A percentile compares a stretch with the other conserved stretches of the same genome.
Conservation (phyloP, 352 stramenopile genomes). For the Blastocystis sp. region DNA sequence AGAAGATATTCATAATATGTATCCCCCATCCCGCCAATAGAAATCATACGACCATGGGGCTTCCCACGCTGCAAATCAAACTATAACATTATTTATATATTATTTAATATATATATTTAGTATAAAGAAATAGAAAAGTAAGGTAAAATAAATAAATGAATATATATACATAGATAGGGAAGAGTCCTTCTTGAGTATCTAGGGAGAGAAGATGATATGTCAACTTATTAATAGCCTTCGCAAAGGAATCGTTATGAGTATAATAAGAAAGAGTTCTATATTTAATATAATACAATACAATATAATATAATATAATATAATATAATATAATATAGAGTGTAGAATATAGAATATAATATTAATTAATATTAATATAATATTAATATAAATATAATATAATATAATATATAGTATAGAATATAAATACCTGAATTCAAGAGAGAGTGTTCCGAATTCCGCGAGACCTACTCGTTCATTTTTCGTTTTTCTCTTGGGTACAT, state of each 20-base stretch:
- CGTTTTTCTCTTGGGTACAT: too few relatives aligned
- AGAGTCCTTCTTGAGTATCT: constrained; percentile 3
- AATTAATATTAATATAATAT: too few relatives aligned
- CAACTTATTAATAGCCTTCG: constrained; percentile 25
- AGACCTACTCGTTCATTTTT: too few relatives aligned
- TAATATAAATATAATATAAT: too few relatives aligned
- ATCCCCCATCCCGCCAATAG: constrained; percentile 73
- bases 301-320: too few relatives aligned
- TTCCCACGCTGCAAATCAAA: constrained; percentile 32
- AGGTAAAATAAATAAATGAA: neutral
- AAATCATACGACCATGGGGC: constrained; percentile 48
- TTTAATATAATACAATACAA: too few relatives aligned
- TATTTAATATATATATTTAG: too few relatives aligned
- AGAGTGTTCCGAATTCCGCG: constrained; percentile 57
- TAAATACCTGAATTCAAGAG: constrained; percentile 58
- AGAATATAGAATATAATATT: too few relatives aligned
- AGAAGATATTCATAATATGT: constrained; percentile 93
- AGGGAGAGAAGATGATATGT: constrained; percentile 42
- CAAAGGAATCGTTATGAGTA: constrained; percentile 55
- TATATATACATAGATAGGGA: constrained; percentile 27
- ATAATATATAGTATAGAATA: too few relatives aligned
- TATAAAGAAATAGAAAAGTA: neutral
- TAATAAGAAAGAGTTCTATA: constrained; percentile 58
- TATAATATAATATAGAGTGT: too few relatives aligned
- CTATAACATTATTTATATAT: too few relatives aligned